Conservation (phyloP, 1,284 basidiomycete species). For the Gomphus bonarii region DNA sequence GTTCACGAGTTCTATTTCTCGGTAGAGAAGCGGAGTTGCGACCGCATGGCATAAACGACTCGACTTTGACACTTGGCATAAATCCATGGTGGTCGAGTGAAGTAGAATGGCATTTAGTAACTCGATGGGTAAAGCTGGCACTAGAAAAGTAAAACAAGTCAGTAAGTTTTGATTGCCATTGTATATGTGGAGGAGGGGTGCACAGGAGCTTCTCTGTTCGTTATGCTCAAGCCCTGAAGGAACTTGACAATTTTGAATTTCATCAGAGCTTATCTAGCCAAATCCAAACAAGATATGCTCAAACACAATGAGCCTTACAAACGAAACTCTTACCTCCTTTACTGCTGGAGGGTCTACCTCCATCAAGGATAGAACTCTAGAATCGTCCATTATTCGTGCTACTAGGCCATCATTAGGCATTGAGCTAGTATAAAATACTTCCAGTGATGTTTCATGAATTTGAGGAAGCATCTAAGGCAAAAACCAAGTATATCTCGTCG, state of each 20-base stretch:
- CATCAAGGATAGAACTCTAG: too few relatives aligned
- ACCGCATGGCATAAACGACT: conserved; percentile 31
- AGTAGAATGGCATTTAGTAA: conserved; percentile 35
- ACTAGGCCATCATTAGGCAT: too few relatives aligned
- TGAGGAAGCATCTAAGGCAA: too few relatives aligned
- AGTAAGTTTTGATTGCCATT: not conserved
- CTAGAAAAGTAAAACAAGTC: not conserved
- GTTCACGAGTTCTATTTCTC: conserved; percentile 22
- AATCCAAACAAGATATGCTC: not conserved
- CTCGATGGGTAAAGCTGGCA: conserved; percentile 33
- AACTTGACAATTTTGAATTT: not conserved
- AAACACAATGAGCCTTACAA: too few relatives aligned
- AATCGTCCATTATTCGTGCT: too few relatives aligned
- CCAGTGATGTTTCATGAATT: too few relatives aligned
- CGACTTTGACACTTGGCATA: conserved; percentile 20
- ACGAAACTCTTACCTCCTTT: too few relatives aligned
- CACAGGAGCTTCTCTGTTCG: not conserved
- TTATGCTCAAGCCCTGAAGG: not conserved
- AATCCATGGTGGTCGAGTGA: conserved; percentile 22
- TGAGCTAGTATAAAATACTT: not conserved
- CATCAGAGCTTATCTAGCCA: not conserved
- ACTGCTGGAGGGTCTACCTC: too few relatives aligned
- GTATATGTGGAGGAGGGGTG: not conserved
- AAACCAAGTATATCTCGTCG: too few relatives aligned
- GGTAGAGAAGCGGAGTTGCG: conserved; percentile 36